These are phyloP conservation scores for Arachnomyces sp. DNA, from an alignment of 2,329 filamentous ascomycete species.

Conservation along the genomic window DNA sequence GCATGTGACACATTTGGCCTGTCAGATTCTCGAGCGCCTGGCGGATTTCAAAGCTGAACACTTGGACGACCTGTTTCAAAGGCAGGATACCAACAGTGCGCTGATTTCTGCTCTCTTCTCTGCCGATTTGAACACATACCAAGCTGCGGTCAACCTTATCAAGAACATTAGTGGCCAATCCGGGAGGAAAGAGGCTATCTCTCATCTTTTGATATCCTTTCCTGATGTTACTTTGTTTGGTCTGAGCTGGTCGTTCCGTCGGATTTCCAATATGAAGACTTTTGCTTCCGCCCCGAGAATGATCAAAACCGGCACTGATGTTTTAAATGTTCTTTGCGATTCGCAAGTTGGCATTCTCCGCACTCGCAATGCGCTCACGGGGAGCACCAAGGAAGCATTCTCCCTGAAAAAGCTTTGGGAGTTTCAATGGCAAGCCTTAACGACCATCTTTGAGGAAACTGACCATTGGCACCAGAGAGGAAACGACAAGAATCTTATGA, in stretches of 20 bases:
- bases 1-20: conserved; percentile 56
- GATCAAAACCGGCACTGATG: conserved; percentile 54
- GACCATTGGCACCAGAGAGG: conserved; percentile 68
- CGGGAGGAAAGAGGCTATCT: conserved; percentile 53
- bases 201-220: conserved; percentile 51
- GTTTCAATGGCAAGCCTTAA: conserved; percentile 72
- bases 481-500: conserved; percentile 71
- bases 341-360: conserved; percentile 56
- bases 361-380: conserved; percentile 41
- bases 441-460: conserved; percentile 72
- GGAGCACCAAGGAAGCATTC: conserved; percentile 52
- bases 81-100: conserved; percentile 61
- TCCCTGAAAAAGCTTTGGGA: conserved; percentile 75
- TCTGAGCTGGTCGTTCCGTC: conserved; percentile 49
- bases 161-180: conserved; percentile 72
- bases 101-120: conserved; percentile 75
- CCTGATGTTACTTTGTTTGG: conserved; percentile 51
- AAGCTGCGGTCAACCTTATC: conserved; percentile 72
- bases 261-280: conserved; percentile 48
- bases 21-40: conserved; percentile 68
- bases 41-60: conserved; percentile 66
- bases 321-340: conserved; percentile 58
- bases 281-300: conserved; percentile 55
- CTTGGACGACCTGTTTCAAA: conserved; percentile 61
- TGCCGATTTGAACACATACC: conserved; percentile 68